Evolutionary conservation across 345 rosid species (phyloP).

Genomic region (Brassica nigra): DNA sequence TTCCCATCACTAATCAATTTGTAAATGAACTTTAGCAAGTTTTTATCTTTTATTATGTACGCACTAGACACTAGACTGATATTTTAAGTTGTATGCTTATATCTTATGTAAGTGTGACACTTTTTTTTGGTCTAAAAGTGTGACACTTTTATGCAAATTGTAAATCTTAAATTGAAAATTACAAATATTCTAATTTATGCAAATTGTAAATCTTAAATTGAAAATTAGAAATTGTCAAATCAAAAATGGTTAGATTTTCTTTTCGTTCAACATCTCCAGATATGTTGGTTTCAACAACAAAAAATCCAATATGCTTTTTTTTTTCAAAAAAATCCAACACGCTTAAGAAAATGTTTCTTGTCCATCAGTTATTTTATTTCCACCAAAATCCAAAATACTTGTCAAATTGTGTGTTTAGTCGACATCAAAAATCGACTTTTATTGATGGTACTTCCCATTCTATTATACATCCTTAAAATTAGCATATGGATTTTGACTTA

Average conservation of each 20-base stretch:
- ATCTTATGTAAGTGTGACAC: not conserved
- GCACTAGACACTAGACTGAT: conserved; percentile 13
- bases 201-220: not conserved
- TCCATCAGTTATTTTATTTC: conserved; percentile 2
- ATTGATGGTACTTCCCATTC: not conserved
- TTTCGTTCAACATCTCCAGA: not conserved
- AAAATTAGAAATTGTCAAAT: not conserved
- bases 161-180: not conserved
- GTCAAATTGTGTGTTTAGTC: conserved; percentile 15
- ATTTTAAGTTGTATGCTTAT: not conserved
- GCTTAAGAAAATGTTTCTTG: not conserved
- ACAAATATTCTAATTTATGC: not conserved
- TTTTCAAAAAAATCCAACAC: not conserved
- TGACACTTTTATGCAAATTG: not conserved
- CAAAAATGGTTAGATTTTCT: not conserved
- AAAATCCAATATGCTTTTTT: not conserved
- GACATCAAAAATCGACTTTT: not conserved
- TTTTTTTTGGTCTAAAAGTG: too few relatives aligned
- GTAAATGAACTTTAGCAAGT: conserved; percentile 13
- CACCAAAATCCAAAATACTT: conserved; percentile 16
- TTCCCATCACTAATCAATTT: conserved; percentile 26
- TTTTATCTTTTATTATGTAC: conserved; percentile 4
- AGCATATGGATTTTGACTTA: not conserved
- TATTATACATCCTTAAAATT: not conserved
- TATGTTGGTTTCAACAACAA: not conserved